Evolutionary conservation across 192 early-diverging fungal species (phyloP), one percentile per base, ranked within the genome.

Genomic region (Umbelopsis ramanniana): DNA sequence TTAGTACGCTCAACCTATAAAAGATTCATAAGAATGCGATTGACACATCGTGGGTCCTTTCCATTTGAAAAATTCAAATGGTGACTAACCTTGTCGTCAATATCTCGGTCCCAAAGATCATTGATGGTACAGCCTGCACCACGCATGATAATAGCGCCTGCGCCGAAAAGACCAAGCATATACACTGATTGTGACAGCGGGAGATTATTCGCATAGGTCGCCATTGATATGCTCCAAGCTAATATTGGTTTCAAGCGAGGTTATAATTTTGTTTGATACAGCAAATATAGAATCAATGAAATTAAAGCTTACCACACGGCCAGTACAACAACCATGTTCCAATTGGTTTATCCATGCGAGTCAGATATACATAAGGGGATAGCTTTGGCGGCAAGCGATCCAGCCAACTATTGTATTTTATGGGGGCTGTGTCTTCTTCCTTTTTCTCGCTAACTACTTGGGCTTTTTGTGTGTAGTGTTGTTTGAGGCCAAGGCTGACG

Each of bases 41-140:
- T 23, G n/a, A 5, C 23, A 15, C 3, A 12, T 6, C 29, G 21
- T 37, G 29, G 29, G 45, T 23, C 35, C 11, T 29, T 6, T 19
- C 19, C 66, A 46, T 3, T 74, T 54, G 29, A 48, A 37, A 38
- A 8, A 33, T 29, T 12, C 19, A 23, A 21, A 0, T n/a, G 35
- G 46, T 40, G 33, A 4, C 46, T 17, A 21, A 69, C 72, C 74
- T 85, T 90, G 67, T 88, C 88, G 82, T 98, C 97, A 45, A 96
- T 89, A 68, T 94, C 88, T n/a, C 84, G 73, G 76, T 98, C 97
- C 97, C 96, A 97, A 76, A 98, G 83, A 74, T 98, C 97, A 77
- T 98, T 98, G 72, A 98, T 94, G 1, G 93, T 96, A 83, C 97
- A 98, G 22, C 96, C 97, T 23, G 96, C 97, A 3, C 97, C 95